These are phyloP conservation scores for carrot (Daucus carota) DNA, from an alignment of 129 eudicot genomes.

Conservation along the genomic window DNA sequence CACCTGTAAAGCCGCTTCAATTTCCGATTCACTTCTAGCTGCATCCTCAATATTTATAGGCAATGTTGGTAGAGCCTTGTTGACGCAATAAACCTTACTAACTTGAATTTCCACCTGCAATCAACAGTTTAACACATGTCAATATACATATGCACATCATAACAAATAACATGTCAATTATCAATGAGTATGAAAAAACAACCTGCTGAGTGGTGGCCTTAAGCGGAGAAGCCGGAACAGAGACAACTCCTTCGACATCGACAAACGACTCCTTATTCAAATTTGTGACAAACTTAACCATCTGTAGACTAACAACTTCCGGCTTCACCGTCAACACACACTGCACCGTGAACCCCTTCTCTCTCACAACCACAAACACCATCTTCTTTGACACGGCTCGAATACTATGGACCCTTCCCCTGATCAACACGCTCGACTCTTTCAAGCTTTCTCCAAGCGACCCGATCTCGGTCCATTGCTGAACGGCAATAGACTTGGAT, in stretches of 20 bases:
- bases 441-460: slow-evolving; percentile 29
- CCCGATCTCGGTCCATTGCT: slow-evolving; percentile 50
- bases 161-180: background rate
- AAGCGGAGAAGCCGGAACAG: slow-evolving; percentile 47
- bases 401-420: slow-evolving; percentile 62
- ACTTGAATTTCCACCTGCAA: slow-evolving; percentile 82
- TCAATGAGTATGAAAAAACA: background rate
- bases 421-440: slow-evolving; percentile 39
- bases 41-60: slow-evolving; percentile 91
- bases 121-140: background rate
- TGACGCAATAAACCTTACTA: slow-evolving; percentile 55
- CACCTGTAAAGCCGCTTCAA: slow-evolving; percentile 63
- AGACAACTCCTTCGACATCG: slow-evolving; percentile 55
- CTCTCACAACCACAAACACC: slow-evolving; percentile 72
- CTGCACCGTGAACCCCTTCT: slow-evolving; percentile 59
- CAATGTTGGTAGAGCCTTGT: slow-evolving; percentile 50
- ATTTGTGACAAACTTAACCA: slow-evolving; percentile 57
- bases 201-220: slow-evolving; percentile 92
- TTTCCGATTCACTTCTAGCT: slow-evolving; percentile 77
- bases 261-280: slow-evolving; percentile 59
- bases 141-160: background rate
- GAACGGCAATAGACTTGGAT: slow-evolving; percentile 44
- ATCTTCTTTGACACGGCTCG: slow-evolving; percentile 89
- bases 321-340: slow-evolving; percentile 67
- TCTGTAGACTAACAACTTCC: slow-evolving; percentile 53